A percentile compares a stretch with the other conserved stretches of the same genome.
Evolutionary conservation across 352 stramenopile genomes (phyloP).

Genomic region (Pythium pyrilobum): DNA sequence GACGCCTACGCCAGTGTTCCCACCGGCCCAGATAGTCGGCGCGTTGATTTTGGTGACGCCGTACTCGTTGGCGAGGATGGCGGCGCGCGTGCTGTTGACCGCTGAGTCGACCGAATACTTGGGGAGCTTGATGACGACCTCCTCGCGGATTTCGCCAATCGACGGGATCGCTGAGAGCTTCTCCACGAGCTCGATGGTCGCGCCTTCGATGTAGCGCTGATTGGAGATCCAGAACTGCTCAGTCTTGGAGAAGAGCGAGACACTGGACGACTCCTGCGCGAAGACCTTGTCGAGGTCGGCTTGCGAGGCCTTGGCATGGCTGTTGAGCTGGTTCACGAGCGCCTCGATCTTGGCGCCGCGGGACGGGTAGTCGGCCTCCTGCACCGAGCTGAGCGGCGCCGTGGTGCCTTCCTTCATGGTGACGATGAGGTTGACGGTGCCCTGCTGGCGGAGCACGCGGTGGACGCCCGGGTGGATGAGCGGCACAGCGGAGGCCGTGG

Average conservation of each 20-base stretch:
- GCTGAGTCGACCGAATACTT: neutral
- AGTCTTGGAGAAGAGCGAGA: constrained; percentile 1
- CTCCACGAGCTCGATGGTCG: constrained; percentile 7
- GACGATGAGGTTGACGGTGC: constrained; percentile 10
- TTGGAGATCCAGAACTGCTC: constrained; percentile 19
- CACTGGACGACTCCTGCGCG: neutral
- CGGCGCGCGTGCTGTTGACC: neutral
- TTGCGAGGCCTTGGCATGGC: constrained; percentile 12
- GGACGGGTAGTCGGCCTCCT: constrained; percentile 3
- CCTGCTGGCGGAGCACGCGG: constrained; percentile 1
- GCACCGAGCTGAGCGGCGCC: constrained; percentile 5
- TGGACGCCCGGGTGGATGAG: constrained; percentile 8
- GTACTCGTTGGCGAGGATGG: constrained; percentile 5
- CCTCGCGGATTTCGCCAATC: constrained; percentile 8
- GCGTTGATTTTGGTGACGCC: constrained; percentile 10
- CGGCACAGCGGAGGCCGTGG: neutral
- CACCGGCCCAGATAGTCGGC: constrained; percentile 8
- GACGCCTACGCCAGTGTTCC: constrained; percentile 11
- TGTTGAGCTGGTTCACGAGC: constrained; percentile 16
- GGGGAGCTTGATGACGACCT: neutral
- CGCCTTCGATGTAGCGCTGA: constrained; percentile 14
- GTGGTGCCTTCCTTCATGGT: constrained; percentile 1
- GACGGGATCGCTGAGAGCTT: constrained; percentile 11
- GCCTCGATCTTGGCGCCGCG: constrained; percentile 21
- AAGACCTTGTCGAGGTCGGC: constrained; percentile 3